Base-by-base conservation (phyloP, 495 filamentous ascomycete species). In the Xylaria longipes region DNA sequence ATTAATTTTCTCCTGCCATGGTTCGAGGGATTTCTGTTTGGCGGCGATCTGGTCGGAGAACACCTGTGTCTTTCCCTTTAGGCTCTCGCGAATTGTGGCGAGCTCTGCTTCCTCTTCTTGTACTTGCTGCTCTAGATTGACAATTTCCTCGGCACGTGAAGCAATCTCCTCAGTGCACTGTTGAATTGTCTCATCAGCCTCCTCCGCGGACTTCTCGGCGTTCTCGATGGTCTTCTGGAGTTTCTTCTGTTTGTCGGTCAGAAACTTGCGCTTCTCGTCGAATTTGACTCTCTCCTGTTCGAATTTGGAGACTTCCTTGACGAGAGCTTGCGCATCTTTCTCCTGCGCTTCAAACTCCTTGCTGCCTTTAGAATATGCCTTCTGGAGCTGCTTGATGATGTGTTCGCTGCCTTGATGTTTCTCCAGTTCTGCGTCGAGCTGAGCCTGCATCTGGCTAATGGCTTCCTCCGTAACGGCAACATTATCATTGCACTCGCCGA, bases 271-370 rank as follows among this genome's bases (percentile, higher is more conserved):
- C 85, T 98, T 98, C 80, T 98, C 96, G 68, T 98, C 96, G 74
- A 97, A 94, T 76, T 98, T 98, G 79, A 99, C 96, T 43, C 90
- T 89, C 77, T 98, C 96, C 75, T 97, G 97, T 75, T 99, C 96
- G 69, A 94, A 93, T 78, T 93, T 95, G 20, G 93, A 89, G 86
- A 94, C 91, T 78, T 98, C 94, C 77, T 97, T 97, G 66, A 93
- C 74, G 61, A 97, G 83, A n/a, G 78, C 84, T 74, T 98, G 93
- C 0, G 89, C 90, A 31, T 93, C 87, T 75, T 94, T 94, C 74
- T 98, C 94, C 72, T 97, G 89, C 27, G 84, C 82, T 76, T 97
- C 93, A 71, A 89, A 93, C 73, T 97, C 93, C 75, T 93, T 95
- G 45, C 87, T 84, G 22, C 91, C 93, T 64, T 87, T 89, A 72